Evolutionary conservation across 768 basidiomycete genomes (phyloP), one percentile per base, ranked within the genome.

Genomic region (Rickenella mellea): DNA sequence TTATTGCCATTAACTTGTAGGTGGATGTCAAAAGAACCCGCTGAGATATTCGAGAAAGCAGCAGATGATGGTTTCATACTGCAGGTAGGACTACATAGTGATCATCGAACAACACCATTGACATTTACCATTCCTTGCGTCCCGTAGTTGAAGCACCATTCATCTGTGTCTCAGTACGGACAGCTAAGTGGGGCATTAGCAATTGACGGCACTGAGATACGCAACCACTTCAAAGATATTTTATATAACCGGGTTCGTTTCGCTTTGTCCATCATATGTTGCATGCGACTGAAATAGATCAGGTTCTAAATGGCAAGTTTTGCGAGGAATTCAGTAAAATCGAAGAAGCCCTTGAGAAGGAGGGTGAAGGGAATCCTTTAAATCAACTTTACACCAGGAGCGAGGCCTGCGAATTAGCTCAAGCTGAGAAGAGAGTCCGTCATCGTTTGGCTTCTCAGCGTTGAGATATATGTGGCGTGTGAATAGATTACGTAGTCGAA

Each of bases 1-100:
- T 25, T 36, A 6, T 43, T 39, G 17, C 27, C 22, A 3, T 17
- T 7, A 31, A 38, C 25, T n/a, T 15, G 6, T 38, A 76, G 77
- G 76, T 78, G 78, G 78, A 80, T 80, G 76, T 79, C 78, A 20
- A 80, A 79, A 50, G 78, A 80, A 50, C 77, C 78, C 1, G 78
- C 78, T 6, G 78, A 79, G 50, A 78, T 80, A 29, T 80, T 80
- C 53, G 78, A 80, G 55, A 64, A 74, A 14, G 76, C 78, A 6
- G 78, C 78, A 5, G 78, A 80, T 48, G 76, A 80, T 26, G 78
- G 78, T 12, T 78, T 80, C 57, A 70, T 80, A 38, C 55, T 53
- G 14, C 76, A 78, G 61, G 76, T 69, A 47, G 15, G 63, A 15
- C 6, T 19, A 5, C 27, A n/a, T 25, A 17, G 5, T 27, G 22